Evolutionary conservation across 345 rosid species (phyloP).

Genomic region (Gossypium sturtianum): DNA sequence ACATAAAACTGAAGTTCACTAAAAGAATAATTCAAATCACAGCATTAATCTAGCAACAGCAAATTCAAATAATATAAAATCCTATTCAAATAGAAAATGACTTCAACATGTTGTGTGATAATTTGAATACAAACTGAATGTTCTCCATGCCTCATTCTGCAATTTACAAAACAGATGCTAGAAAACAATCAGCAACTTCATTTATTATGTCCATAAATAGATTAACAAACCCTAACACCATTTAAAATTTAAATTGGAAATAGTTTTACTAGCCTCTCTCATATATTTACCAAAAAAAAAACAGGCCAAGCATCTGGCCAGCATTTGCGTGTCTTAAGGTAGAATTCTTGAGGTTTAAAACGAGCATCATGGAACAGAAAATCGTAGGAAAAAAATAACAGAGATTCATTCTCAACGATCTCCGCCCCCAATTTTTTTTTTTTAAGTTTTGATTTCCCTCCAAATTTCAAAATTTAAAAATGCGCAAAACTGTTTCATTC

Average conservation of each 20-base stretch:
- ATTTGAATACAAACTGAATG: too few relatives aligned
- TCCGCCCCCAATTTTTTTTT: too few relatives aligned
- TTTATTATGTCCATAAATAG: not conserved
- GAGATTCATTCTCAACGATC: not conserved
- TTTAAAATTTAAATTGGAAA: not conserved
- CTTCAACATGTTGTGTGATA: not conserved
- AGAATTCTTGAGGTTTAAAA: constrained; percentile 69
- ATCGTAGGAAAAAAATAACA: not conserved
- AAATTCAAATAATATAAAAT: not conserved
- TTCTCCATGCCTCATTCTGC: not conserved
- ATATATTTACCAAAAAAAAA: constrained; percentile 42
- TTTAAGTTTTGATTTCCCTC: not conserved
- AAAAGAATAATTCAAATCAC: not conserved
- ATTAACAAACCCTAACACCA: not conserved
- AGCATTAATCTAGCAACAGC: too few relatives aligned
- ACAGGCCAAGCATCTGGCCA: constrained; percentile 64
- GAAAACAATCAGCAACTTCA: not conserved
- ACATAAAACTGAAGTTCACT: not conserved
- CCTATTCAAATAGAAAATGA: not conserved
- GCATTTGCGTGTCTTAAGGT: constrained; percentile 69
- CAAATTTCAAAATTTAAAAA: not conserved
- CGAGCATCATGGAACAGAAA: constrained; percentile 53
- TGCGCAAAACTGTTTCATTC: not conserved
- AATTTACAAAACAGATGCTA: not conserved
- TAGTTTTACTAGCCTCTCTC: constrained; percentile 52